Evolutionary conservation across 2,329 filamentous ascomycete species (phyloP), one percentile per base, ranked within the genome.

Genomic region (Acrodontium crateriforme): DNA sequence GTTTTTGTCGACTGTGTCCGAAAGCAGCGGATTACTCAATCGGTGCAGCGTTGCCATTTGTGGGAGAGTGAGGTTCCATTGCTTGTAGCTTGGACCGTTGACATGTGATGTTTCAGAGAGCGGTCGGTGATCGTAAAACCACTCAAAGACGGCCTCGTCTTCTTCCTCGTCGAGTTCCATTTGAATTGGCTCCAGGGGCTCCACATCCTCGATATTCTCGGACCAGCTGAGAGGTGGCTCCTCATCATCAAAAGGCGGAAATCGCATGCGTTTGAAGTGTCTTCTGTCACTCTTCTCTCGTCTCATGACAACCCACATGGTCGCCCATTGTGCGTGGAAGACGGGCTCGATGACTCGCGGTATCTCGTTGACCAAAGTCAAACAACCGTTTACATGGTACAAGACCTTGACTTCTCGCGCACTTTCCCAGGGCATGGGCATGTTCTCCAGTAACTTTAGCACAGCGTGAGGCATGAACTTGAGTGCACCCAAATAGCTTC

Each of bases 401-500:
- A 98, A 66, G 16, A 98, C 89, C 60, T 95, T 95, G 37, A 98
- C 91, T 50, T 98, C 89, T 38, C 85, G 74, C 15, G 83, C 75
- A 32, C 84, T 89, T 60, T 98, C 89, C 89, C 89, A 98, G 0
- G 89, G 89, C 89, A 98, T 98, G 3, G 89, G 89, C 89, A 98
- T 98, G 48, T 98, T 98, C 62, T 98, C 89, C 31, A 98, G 58
- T 14, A 98, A 68, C 63, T 98, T 98, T 60, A 98, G 61, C 8
- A 98, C 89, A 5, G 89, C 89, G 53, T 98, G 89, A 1, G 89
- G 89, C 89, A 98, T 98, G 61, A 94, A 98, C 60, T 98, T 98
- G 38, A 98, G 61, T 18, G 91, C 89, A 38, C 91, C 91, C 25
- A 98, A 69, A 55, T 98, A 98, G 58, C 85, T 94, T 43, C 89